Base-by-base conservation (phyloP, 1,284 basidiomycete species). In the Pterulicium gracile region DNA sequence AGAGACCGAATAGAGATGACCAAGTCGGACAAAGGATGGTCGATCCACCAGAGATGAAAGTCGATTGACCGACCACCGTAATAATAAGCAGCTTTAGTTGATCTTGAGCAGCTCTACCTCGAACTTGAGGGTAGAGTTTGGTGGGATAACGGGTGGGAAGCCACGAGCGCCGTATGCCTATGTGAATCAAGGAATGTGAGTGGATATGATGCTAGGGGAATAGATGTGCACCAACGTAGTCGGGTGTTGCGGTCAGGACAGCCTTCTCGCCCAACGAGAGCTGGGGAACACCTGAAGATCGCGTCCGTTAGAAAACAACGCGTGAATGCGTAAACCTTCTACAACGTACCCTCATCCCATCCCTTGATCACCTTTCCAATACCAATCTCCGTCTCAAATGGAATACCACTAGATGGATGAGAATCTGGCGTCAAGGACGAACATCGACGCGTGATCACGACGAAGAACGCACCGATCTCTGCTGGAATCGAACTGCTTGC, bases 341-440 rank as follows among this genome's bases (percentile, higher is more conserved):
- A n/a, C n/a, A n/a, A 66, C 72, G 60, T 58, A 87, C 89, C 88
- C 65, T 92, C 88, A 59, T 94, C 89, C 90, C 90, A 94, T 35
- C 89, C 90, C 61, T 74, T 82, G 67, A 92, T 92, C 47, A 92
- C 88, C 61, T 81, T 80, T 32, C 83, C 84, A 41, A 81, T 70
- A 47, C 87, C 88, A 54, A 94, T 92, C 58, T 73, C 60, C 18
- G 86, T 89, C 57, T 69, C 61, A 63, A 93, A 93, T 2, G 88
- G 79, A n/a, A n/a, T n/a, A n/a, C n/a, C n/a, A n/a, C n/a, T n/a
- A n/a, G n/a, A n/a, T n/a, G n/a, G n/a, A n/a, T n/a, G n/a, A n/a
- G n/a, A n/a, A n/a, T n/a, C n/a, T n/a, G n/a, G n/a, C n/a, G n/a
- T n/a, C n/a, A n/a, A n/a, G n/a, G n/a, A n/a, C n/a, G n/a, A n/a